These are phyloP conservation scores for Cladorrhinum sp. DNA, from an alignment of 2,329 filamentous ascomycete genomes.

Conservation along the genomic window DNA sequence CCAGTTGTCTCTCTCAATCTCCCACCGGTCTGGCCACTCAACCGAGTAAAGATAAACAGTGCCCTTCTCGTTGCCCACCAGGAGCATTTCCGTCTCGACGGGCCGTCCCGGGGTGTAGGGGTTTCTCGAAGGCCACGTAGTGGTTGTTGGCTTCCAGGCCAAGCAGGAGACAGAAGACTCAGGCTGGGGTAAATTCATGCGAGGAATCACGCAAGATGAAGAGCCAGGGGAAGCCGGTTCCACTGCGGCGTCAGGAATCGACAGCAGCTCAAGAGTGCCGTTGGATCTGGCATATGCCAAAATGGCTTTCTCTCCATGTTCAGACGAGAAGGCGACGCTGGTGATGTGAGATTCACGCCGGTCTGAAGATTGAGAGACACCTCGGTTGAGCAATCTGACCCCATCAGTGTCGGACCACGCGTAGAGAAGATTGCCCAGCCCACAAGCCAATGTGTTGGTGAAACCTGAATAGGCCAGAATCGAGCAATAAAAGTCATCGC, in stretches of 20 bases:
- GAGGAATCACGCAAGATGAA: slow-evolving; percentile 55
- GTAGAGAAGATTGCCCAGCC: slow-evolving; percentile 75
- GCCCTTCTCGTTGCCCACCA: slow-evolving; percentile 81
- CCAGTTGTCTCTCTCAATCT: slow-evolving; percentile 66
- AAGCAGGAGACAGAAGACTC: slow-evolving; percentile 69
- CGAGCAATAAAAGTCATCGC: slow-evolving; percentile 95
- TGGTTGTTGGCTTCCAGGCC: slow-evolving; percentile 69
- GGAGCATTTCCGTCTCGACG: slow-evolving; percentile 74
- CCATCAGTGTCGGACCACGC: slow-evolving; percentile 79
- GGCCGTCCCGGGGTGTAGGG: slow-evolving; percentile 44
- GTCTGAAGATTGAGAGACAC: slow-evolving; percentile 18
- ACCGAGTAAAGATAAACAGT: slow-evolving; percentile 84
- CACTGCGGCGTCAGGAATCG: slow-evolving; percentile 56
- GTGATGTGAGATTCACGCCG: slow-evolving; percentile 64
- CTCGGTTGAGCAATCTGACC: slow-evolving; percentile 54
- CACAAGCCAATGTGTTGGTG: slow-evolving; percentile 76
- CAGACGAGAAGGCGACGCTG: slow-evolving; percentile 85
- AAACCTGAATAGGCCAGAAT: slow-evolving; percentile 79
- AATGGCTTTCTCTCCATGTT: slow-evolving; percentile 70
- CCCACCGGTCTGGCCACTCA: slow-evolving; percentile 72
- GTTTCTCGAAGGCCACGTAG: slow-evolving; percentile 50
- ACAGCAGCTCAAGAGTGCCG: slow-evolving; percentile 74
- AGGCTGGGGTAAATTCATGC: slow-evolving; percentile 61
- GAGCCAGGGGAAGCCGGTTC: slow-evolving; percentile 41
- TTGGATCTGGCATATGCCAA: slow-evolving; percentile 81